These are phyloP conservation scores for Pyrenophora graminea DNA, from an alignment of 2,329 filamentous ascomycete species.

Conservation along the genomic window DNA sequence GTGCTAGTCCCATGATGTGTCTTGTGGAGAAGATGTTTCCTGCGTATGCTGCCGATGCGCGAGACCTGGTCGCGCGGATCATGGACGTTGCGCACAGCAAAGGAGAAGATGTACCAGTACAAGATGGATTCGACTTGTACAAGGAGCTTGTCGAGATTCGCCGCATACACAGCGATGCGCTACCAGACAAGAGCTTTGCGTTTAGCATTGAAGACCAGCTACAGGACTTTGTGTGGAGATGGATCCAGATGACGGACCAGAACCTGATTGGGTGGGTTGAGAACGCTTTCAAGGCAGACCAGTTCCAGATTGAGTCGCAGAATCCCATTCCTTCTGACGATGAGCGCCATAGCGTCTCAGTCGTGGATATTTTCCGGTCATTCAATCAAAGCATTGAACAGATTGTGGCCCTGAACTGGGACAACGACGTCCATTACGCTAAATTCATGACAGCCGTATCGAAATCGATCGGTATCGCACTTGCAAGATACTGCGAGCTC, in stretches of 20 bases:
- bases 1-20: constrained; percentile 69
- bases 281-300: constrained; percentile 86
- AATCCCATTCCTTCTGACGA: constrained; percentile 71
- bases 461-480: constrained; percentile 79
- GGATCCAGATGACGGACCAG: constrained; percentile 80
- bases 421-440: constrained; percentile 89
- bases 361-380: constrained; percentile 89
- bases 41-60: constrained; percentile 85
- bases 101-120: constrained; percentile 76
- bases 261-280: constrained; percentile 85
- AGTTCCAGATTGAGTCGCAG: constrained; percentile 75
- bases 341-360: constrained; percentile 87
- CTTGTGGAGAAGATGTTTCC: constrained; percentile 84
- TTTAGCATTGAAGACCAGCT: constrained; percentile 87
- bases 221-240: constrained; percentile 93
- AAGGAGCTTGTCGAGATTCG: constrained; percentile 84
- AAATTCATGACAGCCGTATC: constrained; percentile 95
- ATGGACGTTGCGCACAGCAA: constrained; percentile 71
- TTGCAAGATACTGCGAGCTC: constrained; percentile 88
- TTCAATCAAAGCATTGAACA: constrained; percentile 93
- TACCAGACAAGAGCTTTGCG: constrained; percentile 74
- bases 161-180: constrained; percentile 73
- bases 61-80: constrained; percentile 81
- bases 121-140: constrained; percentile 95
- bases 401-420: constrained; percentile 84